phyloP scores from a whole-genome alignment of 805 yeast genomes.

The Suhomyces canberraensis region DNA sequence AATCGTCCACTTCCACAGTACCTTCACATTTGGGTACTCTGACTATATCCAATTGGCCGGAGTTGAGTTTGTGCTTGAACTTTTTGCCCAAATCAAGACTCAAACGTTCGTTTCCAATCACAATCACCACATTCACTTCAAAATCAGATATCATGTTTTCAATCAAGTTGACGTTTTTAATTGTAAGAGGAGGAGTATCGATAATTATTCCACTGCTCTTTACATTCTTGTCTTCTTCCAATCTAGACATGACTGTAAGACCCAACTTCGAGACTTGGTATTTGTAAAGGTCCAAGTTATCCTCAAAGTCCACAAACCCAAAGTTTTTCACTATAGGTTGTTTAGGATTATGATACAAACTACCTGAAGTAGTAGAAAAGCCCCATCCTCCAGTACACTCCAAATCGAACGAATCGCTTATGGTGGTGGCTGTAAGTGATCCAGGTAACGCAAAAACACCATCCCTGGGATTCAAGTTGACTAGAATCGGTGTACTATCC shows the following conservation, averaged over 20 bases:
- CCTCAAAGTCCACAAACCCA: constrained; percentile 62
- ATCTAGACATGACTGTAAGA: constrained; percentile 44
- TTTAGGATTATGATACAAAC: constrained; percentile 75
- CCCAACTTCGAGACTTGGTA: constrained; percentile 49
- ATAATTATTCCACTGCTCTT: constrained; percentile 58
- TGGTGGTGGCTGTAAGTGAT: constrained; percentile 75
- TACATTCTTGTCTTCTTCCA: constrained; percentile 47
- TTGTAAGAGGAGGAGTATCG: constrained; percentile 67
- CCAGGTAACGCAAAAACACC: constrained; percentile 82
- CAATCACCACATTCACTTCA: constrained; percentile 57
- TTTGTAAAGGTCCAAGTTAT: constrained; percentile 57
- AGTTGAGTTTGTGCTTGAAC: constrained; percentile 32
- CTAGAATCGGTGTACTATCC: constrained; percentile 63
- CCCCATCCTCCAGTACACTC: constrained; percentile 74
- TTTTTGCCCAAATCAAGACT: constrained; percentile 59
- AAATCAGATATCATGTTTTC: constrained; percentile 59
- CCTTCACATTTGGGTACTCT: constrained; percentile 75
- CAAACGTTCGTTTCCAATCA: constrained; percentile 73
- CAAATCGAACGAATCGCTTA: constrained; percentile 76
- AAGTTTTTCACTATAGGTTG: constrained; percentile 82
- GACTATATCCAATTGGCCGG: constrained; percentile 41
- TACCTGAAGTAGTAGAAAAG: constrained; percentile 66
- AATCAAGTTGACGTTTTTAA: constrained; percentile 49
- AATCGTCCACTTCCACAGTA: constrained; percentile 68
- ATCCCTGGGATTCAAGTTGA: constrained; percentile 73